Evolutionary conservation across 1,139 yeast species (phyloP), one percentile per base, ranked within the genome.

Genomic region (Pneumocystis canis): DNA sequence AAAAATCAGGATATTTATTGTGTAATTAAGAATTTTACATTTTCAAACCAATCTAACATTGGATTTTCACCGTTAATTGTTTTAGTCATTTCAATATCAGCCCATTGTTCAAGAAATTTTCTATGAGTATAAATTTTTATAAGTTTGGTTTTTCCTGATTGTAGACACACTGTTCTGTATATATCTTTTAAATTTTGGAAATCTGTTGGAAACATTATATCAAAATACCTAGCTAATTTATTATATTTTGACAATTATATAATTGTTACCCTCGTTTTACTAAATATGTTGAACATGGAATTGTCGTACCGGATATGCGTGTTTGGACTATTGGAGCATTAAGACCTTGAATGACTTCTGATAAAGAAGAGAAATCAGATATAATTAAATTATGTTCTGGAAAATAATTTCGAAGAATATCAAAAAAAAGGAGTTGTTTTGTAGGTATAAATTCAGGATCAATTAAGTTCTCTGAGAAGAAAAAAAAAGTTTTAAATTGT

Each of bases 391-490:
- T 82, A 72, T 89, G 96, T 63, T 85, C 79, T 1, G 96, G 96
- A 72, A 88, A 88, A 65, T 80, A 77, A 60, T 80, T 77, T 66
- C 82, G 80, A 64, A 88, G 77, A 11, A 85, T 78, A 63, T 83
- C 82, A 73, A 87, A 81, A 63, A 89, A 80, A 70, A 86, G 82
- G 47, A 85, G 70, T 56, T 86, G 77, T 65, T 90, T 76, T 0
- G 95, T 87, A 7, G 96, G 96, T 39, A 88, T 81, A 71, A 82
- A 88, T 70, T 88, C 96, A 0, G 94, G 86, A 1, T 82, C 84
- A 0, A 90, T 79, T 60, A 88, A 74, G 65, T 83, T 81, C 62
- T 85, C 89, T 66, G 85, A 79, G 68, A 86, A 78, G 0, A 95
- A 95, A 2, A 76, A 35, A 57, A 79, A 71, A 62, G 80, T 75